Percentiles rank a stretch among this genome's conserved stretches.
Conservation (phyloP, 345 rosid genomes). For the Acer yangbiense region DNA sequence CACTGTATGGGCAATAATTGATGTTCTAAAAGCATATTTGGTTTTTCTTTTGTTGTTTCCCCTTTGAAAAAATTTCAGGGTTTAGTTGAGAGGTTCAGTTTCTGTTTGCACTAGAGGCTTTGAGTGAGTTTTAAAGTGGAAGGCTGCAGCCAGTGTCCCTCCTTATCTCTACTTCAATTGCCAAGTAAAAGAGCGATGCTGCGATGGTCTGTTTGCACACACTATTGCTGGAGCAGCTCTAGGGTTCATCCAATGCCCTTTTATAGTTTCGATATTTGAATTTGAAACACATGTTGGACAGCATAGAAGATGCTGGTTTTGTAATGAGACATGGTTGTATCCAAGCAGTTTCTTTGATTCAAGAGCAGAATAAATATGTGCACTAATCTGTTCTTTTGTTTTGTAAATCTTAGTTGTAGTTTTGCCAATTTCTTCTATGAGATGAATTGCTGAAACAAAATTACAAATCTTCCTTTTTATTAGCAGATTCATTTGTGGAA, state of each 20-base stretch:
- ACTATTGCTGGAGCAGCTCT: not conserved
- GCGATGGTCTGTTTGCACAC: not conserved
- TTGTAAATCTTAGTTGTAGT: not conserved
- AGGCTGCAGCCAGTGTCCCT: not conserved
- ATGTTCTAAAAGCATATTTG: not conserved
- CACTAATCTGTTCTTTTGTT: not conserved
- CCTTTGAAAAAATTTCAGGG: not conserved
- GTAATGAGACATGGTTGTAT: slow-evolving; percentile 19
- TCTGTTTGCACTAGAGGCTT: not conserved
- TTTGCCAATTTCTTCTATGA: not conserved
- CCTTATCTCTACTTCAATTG: not conserved
- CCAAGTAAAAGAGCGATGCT: not conserved
- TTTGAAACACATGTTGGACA: slow-evolving; percentile 3
- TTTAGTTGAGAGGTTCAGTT: slow-evolving; percentile 2
- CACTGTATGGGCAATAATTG: not conserved
- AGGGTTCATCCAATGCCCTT: slow-evolving; percentile 1
- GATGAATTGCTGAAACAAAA: not conserved
- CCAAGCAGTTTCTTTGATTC: not conserved
- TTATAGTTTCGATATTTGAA: slow-evolving; percentile 6
- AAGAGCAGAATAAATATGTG: slow-evolving; percentile 13
- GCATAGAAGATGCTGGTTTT: slow-evolving; percentile 17
- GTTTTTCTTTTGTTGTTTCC: not conserved
- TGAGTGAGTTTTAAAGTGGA: not conserved
- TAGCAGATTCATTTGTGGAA: not conserved
- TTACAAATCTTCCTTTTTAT: not conserved